phyloP scores from a whole-genome alignment of 2,329 filamentous ascomycete species.

The Cylindrodendrum hubeiense region DNA sequence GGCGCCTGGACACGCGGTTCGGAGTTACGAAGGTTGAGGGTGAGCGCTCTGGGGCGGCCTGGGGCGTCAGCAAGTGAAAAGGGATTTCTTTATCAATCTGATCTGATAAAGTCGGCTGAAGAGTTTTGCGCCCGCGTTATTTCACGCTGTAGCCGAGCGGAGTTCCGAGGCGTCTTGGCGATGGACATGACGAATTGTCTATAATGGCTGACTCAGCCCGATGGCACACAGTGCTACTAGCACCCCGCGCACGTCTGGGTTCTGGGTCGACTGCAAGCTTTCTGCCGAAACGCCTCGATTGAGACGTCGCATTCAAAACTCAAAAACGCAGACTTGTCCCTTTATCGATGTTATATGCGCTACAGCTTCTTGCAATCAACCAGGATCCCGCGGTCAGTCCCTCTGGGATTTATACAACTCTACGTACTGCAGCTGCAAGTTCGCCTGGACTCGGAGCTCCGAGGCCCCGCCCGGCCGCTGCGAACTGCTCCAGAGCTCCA shows the following conservation, averaged over 20 bases:
- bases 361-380: background rate
- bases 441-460: slow-evolving; percentile 9
- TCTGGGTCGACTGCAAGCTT: slow-evolving; percentile 3
- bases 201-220: slow-evolving; percentile 8
- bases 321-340: background rate
- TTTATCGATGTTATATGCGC: background rate
- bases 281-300: background rate
- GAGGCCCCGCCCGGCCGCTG: background rate
- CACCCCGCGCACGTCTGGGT: background rate
- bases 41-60: slow-evolving; percentile 33
- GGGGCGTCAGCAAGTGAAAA: slow-evolving; percentile 46
- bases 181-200: background rate
- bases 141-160: slow-evolving; percentile 46
- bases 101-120: slow-evolving; percentile 52
- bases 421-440: background rate
- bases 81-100: slow-evolving; percentile 55
- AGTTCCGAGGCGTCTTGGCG: slow-evolving; percentile 44
- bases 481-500: background rate
- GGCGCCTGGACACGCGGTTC: slow-evolving; percentile 42
- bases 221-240: background rate
- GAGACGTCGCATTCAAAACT: background rate
- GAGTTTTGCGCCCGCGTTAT: slow-evolving; percentile 38
- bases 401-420: background rate
- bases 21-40: slow-evolving; percentile 51
- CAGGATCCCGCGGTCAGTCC: background rate